Conservation (phyloP, 331 rosid genomes). For the Pyracantha coccinea region DNA sequence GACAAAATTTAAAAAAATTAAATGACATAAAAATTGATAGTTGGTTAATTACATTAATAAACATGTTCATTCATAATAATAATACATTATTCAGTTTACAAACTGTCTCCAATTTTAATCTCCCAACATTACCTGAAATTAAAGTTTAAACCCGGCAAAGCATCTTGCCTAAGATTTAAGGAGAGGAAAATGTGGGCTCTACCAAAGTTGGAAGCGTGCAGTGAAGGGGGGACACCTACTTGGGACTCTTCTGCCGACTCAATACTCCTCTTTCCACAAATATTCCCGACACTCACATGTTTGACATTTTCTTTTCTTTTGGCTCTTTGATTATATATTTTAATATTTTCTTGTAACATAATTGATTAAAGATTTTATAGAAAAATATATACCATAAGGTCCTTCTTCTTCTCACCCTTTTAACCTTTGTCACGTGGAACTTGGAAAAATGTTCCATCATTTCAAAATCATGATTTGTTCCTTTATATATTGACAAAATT, state of each 20-base stretch:
- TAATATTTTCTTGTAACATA: too few relatives aligned
- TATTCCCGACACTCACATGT: slow-evolving; percentile 21
- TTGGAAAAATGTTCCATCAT: neutral
- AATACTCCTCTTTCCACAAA: neutral
- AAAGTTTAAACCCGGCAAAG: neutral
- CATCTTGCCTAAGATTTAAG: neutral
- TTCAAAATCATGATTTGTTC: neutral
- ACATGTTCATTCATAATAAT: too few relatives aligned
- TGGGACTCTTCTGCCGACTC: slow-evolving; percentile 21
- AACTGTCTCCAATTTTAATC: too few relatives aligned
- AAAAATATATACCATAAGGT: neutral
- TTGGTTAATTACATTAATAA: too few relatives aligned
- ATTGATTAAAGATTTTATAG: neutral
- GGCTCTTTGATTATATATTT: too few relatives aligned
- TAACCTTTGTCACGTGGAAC: slow-evolving; percentile 6
- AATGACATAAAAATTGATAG: rapidly evolving
- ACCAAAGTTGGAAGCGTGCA: neutral
- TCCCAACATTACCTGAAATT: too few relatives aligned
- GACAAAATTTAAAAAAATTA: too few relatives aligned
- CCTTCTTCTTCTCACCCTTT: neutral
- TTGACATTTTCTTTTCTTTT: neutral
- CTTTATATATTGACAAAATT: neutral
- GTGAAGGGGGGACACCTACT: neutral
- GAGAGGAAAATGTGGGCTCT: slow-evolving; percentile 22
- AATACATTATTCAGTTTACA: too few relatives aligned